Evolutionary conservation across 306 rosid genomes (phyloP).

Genomic region (Sesbania bispinosa): DNA sequence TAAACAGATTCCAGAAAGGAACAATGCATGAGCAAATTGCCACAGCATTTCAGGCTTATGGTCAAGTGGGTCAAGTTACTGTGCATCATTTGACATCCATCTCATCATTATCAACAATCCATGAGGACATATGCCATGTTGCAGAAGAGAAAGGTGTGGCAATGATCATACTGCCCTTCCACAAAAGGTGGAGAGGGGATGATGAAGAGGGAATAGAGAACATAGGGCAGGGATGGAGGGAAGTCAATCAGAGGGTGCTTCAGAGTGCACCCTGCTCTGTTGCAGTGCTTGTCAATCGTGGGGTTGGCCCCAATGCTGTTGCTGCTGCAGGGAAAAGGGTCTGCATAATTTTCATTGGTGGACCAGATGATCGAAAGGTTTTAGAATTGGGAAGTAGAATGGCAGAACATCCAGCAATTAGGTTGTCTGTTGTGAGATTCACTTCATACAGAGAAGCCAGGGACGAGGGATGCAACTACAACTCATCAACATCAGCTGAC

Average conservation of each 20-base stretch:
- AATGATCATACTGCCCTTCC: constrained; percentile 38
- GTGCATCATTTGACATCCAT: constrained; percentile 25
- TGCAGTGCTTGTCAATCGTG: constrained; percentile 29
- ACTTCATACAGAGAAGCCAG: background rate
- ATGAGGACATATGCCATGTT: constrained; percentile 43
- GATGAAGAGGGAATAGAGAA: constrained; percentile 11
- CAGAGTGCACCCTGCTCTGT: constrained; percentile 32
- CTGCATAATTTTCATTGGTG: constrained; percentile 38
- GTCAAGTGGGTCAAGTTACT: constrained; percentile 13
- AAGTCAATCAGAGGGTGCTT: constrained; percentile 44
- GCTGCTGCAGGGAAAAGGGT: constrained; percentile 3
- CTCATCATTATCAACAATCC: constrained; percentile 36
- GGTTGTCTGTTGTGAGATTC: constrained; percentile 28
- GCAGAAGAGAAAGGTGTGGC: constrained; percentile 33
- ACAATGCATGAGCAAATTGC: constrained; percentile 23
- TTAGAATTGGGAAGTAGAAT: constrained; percentile 40
- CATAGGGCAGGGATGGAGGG: constrained; percentile 31
- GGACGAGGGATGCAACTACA: background rate
- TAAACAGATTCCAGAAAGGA: constrained; percentile 21
- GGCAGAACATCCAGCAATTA: constrained; percentile 34
- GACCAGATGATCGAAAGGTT: constrained; percentile 37
- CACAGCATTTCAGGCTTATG: constrained; percentile 31
- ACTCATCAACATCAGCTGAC: background rate
- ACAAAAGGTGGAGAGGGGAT: constrained; percentile 25
- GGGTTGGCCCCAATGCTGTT: background rate